phyloP scores from a whole-genome alignment of 257 asterid species.

The Solanum phureja region DNA sequence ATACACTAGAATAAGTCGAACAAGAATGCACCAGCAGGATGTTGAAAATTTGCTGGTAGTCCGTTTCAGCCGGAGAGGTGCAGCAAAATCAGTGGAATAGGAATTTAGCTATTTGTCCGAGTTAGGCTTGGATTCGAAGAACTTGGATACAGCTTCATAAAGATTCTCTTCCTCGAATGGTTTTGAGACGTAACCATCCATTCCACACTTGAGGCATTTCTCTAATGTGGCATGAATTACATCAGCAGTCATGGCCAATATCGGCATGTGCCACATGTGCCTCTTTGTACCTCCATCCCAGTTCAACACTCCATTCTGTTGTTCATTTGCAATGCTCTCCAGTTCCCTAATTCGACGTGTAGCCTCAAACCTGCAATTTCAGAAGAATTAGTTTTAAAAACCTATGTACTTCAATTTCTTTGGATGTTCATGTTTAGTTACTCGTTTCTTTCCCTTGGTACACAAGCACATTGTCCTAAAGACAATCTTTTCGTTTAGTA shows the following conservation, averaged over 20 bases:
- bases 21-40: slow-evolving; percentile 21
- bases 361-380: slow-evolving; percentile 66
- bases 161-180: slow-evolving; percentile 84
- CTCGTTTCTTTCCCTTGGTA: not conserved
- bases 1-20: not conserved
- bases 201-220: slow-evolving; percentile 59
- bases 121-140: slow-evolving; percentile 40
- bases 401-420: not conserved
- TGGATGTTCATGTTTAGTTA: not conserved
- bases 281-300: not conserved
- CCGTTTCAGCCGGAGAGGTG: not conserved
- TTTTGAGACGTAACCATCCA: slow-evolving; percentile 90
- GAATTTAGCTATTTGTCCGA: slow-evolving; percentile 6
- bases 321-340: slow-evolving; percentile 45
- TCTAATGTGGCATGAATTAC: slow-evolving; percentile 79
- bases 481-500: not conserved
- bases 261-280: slow-evolving; percentile 57
- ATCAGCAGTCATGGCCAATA: slow-evolving; percentile 93
- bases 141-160: slow-evolving; percentile 67
- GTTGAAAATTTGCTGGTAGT: slow-evolving; percentile 29
- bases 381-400: not conserved
- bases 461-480: not conserved
- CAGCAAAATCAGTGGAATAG: not conserved
- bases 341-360: slow-evolving; percentile 64
- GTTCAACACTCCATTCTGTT: slow-evolving; percentile 14